A percentile compares a stretch with the other conserved stretches of the same genome.
Evolutionary conservation across 805 yeast species (phyloP).

Genomic region (Candida germanica): DNA sequence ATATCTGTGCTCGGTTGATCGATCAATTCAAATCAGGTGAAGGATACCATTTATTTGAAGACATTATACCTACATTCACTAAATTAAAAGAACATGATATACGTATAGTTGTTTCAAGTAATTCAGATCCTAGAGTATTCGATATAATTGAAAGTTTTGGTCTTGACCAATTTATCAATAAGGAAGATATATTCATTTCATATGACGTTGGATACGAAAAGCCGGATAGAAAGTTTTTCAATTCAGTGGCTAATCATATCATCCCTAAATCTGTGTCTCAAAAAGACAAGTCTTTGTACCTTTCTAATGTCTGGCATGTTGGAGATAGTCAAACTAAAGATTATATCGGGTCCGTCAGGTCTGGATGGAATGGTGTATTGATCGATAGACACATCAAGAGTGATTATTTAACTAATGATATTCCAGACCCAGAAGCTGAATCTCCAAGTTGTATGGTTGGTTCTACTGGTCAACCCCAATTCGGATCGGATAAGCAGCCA

Average conservation of each 20-base stretch:
- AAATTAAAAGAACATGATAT: slow-evolving; percentile 28
- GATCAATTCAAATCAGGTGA: slow-evolving; percentile 46
- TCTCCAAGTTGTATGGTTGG: slow-evolving; percentile 13
- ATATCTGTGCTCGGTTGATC: slow-evolving; percentile 46
- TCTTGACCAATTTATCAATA: slow-evolving; percentile 38
- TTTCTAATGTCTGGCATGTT: slow-evolving; percentile 52
- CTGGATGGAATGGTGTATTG: slow-evolving; percentile 63
- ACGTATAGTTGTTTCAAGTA: slow-evolving; percentile 48
- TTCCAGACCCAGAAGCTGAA: slow-evolving; percentile 12
- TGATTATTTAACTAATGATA: slow-evolving; percentile 11
- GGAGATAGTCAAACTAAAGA: slow-evolving; percentile 65
- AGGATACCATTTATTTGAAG: slow-evolving; percentile 54
- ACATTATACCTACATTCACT: slow-evolving; percentile 46
- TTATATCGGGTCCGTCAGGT: slow-evolving; percentile 44
- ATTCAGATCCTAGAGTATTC: slow-evolving; percentile 59
- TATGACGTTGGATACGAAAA: slow-evolving; percentile 55
- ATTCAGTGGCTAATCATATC: slow-evolving; percentile 13
- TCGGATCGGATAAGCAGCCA: slow-evolving; percentile 7
- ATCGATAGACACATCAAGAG: slow-evolving; percentile 41
- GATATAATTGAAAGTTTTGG: slow-evolving; percentile 46
- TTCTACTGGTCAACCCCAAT: slow-evolving; percentile 5
- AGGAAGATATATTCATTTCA: slow-evolving; percentile 44
- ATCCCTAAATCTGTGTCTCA: slow-evolving; percentile 8
- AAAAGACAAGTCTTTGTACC: slow-evolving; percentile 10
- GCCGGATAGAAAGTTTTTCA: slow-evolving; percentile 50